Conservation (phyloP, 192 early-diverging fungal genomes). For the Rhizoclosmatium globosum region DNA sequence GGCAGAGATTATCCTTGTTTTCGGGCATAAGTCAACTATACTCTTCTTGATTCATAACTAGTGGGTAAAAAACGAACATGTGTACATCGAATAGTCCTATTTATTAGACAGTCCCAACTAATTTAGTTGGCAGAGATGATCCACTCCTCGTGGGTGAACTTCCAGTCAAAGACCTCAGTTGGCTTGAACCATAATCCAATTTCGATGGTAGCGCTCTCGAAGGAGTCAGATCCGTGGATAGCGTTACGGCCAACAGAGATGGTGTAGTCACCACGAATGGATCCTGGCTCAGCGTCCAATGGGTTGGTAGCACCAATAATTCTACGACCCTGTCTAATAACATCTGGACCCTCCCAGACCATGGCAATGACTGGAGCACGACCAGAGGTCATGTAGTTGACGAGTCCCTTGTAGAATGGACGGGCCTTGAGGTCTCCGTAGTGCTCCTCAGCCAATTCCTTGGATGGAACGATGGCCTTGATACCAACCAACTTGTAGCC, state of each 20-base stretch:
- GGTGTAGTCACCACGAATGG: constrained; percentile 89
- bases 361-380: constrained; percentile 75
- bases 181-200: constrained; percentile 43
- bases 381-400: constrained; percentile 93
- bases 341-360: constrained; percentile 89
- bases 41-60: not conserved
- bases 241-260: constrained; percentile 66
- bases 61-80: not conserved
- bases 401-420: constrained; percentile 90
- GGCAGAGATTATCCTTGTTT: too few species aligned
- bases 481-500: constrained; percentile 92
- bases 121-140: constrained; percentile 69
- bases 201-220: constrained; percentile 69
- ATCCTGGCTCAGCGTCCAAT: constrained; percentile 83
- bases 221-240: constrained; percentile 88
- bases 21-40: too few species aligned
- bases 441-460: constrained; percentile 24
- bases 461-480: constrained; percentile 73
- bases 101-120: not conserved
- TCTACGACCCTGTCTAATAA: constrained; percentile 85
- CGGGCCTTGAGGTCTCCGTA: constrained; percentile 65
- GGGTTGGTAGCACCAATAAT: constrained; percentile 96
- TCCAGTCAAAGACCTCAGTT: constrained; percentile 23
- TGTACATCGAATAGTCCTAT: not conserved
- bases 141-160: constrained; percentile 69